Evolutionary conservation across 1,284 basidiomycete genomes (phyloP).

Genomic region (Golubevia sp.): DNA sequence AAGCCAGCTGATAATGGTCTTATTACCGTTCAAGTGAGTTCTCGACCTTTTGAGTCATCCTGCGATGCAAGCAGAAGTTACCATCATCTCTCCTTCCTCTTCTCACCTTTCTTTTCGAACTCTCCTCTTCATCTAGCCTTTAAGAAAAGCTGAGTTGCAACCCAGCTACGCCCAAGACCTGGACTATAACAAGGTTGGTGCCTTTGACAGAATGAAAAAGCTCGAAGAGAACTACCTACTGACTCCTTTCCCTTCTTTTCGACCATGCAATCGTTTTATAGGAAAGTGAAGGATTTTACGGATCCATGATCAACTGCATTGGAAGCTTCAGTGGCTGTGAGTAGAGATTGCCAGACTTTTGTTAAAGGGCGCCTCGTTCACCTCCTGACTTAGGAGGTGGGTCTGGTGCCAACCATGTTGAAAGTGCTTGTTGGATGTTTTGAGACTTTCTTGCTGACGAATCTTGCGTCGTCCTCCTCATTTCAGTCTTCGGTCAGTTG

Average conservation of each 20-base stretch:
- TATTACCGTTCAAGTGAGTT: too few species aligned
- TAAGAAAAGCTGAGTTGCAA: slow-evolving; percentile 84
- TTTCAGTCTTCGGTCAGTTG: slow-evolving; percentile 70
- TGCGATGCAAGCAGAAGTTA: too few species aligned
- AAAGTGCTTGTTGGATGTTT: slow-evolving; percentile 63
- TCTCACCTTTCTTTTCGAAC: background rate
- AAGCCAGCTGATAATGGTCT: too few species aligned
- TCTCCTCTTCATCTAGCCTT: slow-evolving; percentile 73
- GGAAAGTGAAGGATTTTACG: slow-evolving; percentile 30
- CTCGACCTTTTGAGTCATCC: too few species aligned
- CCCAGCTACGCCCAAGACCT: slow-evolving; percentile 61
- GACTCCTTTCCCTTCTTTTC: slow-evolving; percentile 9
- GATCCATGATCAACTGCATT: slow-evolving; percentile 38
- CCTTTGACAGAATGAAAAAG: background rate
- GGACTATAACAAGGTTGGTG: too few species aligned
- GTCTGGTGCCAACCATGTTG: slow-evolving; percentile 65
- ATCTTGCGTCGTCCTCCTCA: slow-evolving; percentile 65
- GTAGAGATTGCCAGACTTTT: slow-evolving; percentile 12
- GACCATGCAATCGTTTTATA: slow-evolving; percentile 26
- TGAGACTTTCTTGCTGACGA: slow-evolving; percentile 8
- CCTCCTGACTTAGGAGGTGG: slow-evolving; percentile 83
- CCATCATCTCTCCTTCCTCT: background rate
- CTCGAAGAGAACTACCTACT: background rate
- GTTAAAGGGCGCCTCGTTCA: slow-evolving; percentile 47
- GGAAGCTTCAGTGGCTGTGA: slow-evolving; percentile 22